Base-by-base conservation (phyloP, 179 eudicot species). In the Nepenthes alata region DNA sequence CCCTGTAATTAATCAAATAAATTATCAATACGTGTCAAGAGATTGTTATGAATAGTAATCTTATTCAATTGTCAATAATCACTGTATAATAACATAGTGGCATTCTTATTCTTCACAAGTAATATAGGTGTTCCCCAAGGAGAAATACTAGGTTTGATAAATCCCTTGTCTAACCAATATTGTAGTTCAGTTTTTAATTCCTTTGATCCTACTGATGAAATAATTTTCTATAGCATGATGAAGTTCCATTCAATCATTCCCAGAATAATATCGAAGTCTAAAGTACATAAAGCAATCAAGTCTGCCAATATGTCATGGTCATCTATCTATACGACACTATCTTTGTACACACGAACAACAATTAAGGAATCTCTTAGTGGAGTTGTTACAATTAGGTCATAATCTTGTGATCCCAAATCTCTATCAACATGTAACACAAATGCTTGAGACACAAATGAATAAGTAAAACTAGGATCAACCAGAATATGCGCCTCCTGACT, bases 41-140 rank as follows among this genome's bases (percentile, higher is more conserved):
- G 61, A 41, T 60, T 60, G 11, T 60, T 59, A 34, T 59, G 4
- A 5, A 39, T 14, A 9, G 10, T 39, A 2, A 59, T 16, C 11
- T 39, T 59, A 13, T 38, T 44, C 0, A 39, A 39, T 5, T 59
- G 35, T 38, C 62, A 2, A 16, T 44, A 59, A 12, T 59, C 62
- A 2, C 36, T 59, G 45, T 49, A 38, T 11, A 59, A 41, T 11
- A 12, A 6, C 25, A 59, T 6, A 11, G 45, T 44, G 8, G 49
- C 48, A 44, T 59, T 49, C 9, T 59, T 59, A 16, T 59, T 59
- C n/a, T 59, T 59, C 8, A n/a, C 49, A 39, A 59, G 39, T 5
- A 59, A 14, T 2, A 59, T 12, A 2, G 15, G 62, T 11, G 62
- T 14, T 7, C 49, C 50, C 62, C 50, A 41, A 10, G 34, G 50